Percentiles rank a stretch among this genome's conserved stretches.
Conservation (phyloP, 2,329 filamentous ascomycete genomes). For the Colletotrichum aenigma region DNA sequence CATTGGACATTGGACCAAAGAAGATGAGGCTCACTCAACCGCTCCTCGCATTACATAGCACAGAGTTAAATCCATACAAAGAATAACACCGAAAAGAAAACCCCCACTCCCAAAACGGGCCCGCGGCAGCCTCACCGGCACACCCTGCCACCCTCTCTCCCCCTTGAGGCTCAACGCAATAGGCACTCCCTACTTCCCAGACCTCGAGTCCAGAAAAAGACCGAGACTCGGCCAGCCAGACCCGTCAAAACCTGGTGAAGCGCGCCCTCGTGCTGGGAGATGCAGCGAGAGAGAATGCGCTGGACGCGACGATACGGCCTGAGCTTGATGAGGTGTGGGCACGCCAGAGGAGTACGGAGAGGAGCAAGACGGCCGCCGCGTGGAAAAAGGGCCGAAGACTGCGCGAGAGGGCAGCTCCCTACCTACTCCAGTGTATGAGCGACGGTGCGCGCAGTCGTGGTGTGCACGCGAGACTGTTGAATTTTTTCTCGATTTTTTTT, state of each 20-base stretch:
- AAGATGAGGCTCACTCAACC: not conserved
- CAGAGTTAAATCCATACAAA: not conserved
- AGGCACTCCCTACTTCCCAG: not conserved
- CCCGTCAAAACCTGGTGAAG: not conserved
- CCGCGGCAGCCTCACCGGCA: not conserved
- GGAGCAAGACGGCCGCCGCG: not conserved
- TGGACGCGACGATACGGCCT: not conserved
- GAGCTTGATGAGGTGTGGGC: not conserved
- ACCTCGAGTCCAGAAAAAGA: conserved; percentile 2
- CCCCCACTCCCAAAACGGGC: not conserved
- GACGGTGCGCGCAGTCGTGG: not conserved
- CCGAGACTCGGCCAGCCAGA: conserved; percentile 15
- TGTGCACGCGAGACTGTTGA: not conserved
- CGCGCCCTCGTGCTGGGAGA: not conserved
- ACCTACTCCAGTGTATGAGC: not conserved
- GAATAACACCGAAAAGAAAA: not conserved
- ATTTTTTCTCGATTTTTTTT: not conserved
- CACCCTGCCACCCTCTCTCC: not conserved
- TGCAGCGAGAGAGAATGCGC: not conserved
- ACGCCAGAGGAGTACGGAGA: not conserved
- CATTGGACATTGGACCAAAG: not conserved
- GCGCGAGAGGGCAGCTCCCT: not conserved
- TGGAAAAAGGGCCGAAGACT: conserved; percentile 1
- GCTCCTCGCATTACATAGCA: not conserved
- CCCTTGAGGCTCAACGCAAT: not conserved